phyloP scores from a whole-genome alignment of 495 filamentous ascomycete genomes.

The Tuber brumale region DNA sequence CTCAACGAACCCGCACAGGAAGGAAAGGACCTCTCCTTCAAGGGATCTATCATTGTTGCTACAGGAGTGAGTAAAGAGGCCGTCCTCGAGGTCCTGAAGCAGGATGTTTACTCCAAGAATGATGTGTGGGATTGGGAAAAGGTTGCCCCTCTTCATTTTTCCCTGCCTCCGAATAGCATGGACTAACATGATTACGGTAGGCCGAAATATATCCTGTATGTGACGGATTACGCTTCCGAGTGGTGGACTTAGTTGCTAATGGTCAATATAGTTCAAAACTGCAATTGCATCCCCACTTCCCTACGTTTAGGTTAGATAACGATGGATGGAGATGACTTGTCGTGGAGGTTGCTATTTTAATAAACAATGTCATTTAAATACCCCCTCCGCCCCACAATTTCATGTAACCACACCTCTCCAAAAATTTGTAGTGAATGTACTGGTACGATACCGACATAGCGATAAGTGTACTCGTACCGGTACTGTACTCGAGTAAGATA shows the following conservation, averaged over 20 bases:
- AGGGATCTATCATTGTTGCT: conserved; percentile 62
- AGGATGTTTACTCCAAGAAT: conserved; percentile 63
- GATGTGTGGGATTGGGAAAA: conserved; percentile 82
- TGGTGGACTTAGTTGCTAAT: conserved; percentile 4
- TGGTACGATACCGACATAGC: background rate
- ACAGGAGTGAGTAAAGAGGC: conserved; percentile 61
- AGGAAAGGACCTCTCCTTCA: conserved; percentile 55
- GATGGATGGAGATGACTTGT: background rate
- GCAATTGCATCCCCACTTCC: conserved; percentile 22
- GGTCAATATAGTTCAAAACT: conserved; percentile 38
- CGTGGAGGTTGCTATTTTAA: background rate
- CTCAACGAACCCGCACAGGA: conserved; percentile 48
- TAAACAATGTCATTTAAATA: background rate
- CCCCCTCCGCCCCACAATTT: background rate
- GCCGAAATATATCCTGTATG: conserved; percentile 42
- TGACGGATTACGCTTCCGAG: background rate
- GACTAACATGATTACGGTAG: conserved; percentile 17
- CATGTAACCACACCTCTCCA: conserved; percentile 3
- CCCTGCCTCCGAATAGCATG: background rate
- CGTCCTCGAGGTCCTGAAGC: conserved; percentile 57
- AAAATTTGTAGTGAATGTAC: background rate
- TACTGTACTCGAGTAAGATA: background rate
- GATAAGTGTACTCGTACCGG: background rate
- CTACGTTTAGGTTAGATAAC: background rate
- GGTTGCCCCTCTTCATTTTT: conserved; percentile 43